Evolutionary conservation across 2,329 filamentous ascomycete genomes (phyloP).

Genomic region (Furcasterigmium furcatum): DNA sequence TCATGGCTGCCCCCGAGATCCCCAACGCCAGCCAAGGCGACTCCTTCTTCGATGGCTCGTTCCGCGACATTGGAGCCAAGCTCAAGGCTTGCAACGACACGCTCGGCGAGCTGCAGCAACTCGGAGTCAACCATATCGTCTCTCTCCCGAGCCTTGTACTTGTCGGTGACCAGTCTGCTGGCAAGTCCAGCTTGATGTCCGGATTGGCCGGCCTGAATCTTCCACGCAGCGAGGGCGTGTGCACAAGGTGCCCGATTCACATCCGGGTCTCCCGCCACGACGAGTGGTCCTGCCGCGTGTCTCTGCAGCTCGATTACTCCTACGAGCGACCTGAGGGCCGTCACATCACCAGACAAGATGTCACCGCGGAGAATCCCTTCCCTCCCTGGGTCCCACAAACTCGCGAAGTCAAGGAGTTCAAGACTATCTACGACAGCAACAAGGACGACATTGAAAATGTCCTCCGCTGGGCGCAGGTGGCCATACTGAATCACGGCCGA

Average conservation of each 20-base stretch:
- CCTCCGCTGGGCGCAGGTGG: conserved; percentile 72
- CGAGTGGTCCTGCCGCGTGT: conserved; percentile 67
- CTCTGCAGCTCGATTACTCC: conserved; percentile 61
- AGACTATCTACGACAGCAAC: conserved; percentile 47
- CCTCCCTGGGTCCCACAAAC: conserved; percentile 61
- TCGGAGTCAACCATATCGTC: conserved; percentile 70
- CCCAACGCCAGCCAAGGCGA: conserved; percentile 26
- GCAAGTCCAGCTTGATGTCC: conserved; percentile 70
- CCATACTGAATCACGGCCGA: conserved; percentile 65
- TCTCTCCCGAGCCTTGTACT: conserved; percentile 77
- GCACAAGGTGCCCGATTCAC: conserved; percentile 77
- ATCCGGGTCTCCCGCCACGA: conserved; percentile 63
- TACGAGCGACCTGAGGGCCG: conserved; percentile 41
- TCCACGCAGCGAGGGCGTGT: conserved; percentile 67
- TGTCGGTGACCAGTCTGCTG: conserved; percentile 80
- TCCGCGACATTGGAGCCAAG: conserved; percentile 55
- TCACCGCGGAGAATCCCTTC: conserved; percentile 50
- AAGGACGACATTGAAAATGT: conserved; percentile 63
- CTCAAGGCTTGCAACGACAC: conserved; percentile 64
- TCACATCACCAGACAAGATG: conserved; percentile 39
- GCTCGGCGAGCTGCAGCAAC: conserved; percentile 64
- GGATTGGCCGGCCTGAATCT: conserved; percentile 68
- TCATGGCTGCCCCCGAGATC: conserved; percentile 12
- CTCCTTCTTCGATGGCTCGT: conserved; percentile 39
- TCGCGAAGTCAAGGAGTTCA: conserved; percentile 55